Percentiles rank a stretch among this genome's conserved stretches.
These are phyloP conservation scores for Talaromyces sp. DNA, from an alignment of 2,329 filamentous ascomycete genomes.

Conservation along the genomic window DNA sequence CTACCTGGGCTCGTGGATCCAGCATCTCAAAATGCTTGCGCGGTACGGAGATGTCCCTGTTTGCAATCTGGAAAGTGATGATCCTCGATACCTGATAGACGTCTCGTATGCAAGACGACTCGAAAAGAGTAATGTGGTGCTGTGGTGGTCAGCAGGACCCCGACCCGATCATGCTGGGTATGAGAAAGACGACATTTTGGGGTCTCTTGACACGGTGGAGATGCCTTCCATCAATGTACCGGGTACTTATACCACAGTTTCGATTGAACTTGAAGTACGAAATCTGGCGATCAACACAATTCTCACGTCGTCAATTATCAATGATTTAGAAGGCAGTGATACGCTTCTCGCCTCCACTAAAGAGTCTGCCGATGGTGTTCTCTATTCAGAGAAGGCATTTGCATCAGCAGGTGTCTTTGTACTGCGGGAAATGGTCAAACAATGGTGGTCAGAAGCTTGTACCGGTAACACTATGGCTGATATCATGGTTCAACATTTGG, in stretches of 20 bases:
- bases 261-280: conserved; percentile 88
- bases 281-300: conserved; percentile 98
- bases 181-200: conserved; percentile 84
- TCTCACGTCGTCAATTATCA: conserved; percentile 91
- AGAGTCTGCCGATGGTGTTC: conserved; percentile 59
- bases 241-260: conserved; percentile 91
- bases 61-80: conserved; percentile 91
- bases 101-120: conserved; percentile 88
- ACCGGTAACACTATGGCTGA: conserved; percentile 91
- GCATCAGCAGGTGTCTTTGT: conserved; percentile 88
- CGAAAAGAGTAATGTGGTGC: conserved; percentile 84
- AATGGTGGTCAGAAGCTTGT: conserved; percentile 96
- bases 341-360: conserved; percentile 78
- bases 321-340: conserved; percentile 88
- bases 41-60: conserved; percentile 91
- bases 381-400: conserved; percentile 86
- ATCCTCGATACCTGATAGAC: conserved; percentile 92
- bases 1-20: conserved; percentile 85
- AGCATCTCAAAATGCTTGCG: conserved; percentile 81
- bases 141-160: conserved; percentile 92
- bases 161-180: conserved; percentile 93
- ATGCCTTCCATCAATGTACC: conserved; percentile 94
- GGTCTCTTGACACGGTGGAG: conserved; percentile 76
- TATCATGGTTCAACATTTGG: conserved; percentile 93
- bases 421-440: conserved; percentile 94